Conservation (phyloP, 1,139 yeast genomes). For the Taphrina sp. region DNA sequence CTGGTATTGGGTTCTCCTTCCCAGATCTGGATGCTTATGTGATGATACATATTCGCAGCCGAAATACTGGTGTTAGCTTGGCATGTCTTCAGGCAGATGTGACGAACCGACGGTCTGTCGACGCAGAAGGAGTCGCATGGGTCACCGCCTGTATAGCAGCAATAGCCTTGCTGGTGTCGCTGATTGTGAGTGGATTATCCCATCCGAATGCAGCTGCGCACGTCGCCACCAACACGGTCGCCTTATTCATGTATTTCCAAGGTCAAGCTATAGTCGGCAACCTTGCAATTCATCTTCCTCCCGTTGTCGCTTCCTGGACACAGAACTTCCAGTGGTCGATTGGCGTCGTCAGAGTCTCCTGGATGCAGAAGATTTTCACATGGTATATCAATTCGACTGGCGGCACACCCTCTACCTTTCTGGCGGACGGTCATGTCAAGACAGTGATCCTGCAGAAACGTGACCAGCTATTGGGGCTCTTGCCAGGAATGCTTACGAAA, state of each 20-base stretch:
- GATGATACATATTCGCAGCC: conserved; percentile 63
- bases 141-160: conserved; percentile 92
- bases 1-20: conserved; percentile 79
- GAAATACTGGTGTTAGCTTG: conserved; percentile 49
- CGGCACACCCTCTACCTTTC: conserved; percentile 73
- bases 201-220: conserved; percentile 94
- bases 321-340: conserved; percentile 96
- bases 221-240: conserved; percentile 91
- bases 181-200: conserved; percentile 81
- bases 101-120: conserved; percentile 89
- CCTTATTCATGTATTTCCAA: conserved; percentile 90
- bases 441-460: conserved; percentile 70
- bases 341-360: conserved; percentile 77
- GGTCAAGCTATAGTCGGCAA: conserved; percentile 86
- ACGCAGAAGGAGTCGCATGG: conserved; percentile 93
- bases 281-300: conserved; percentile 97
- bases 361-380: conserved; percentile 80
- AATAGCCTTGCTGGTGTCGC: conserved; percentile 80
- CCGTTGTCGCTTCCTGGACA: conserved; percentile 98
- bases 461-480: conserved; percentile 34
- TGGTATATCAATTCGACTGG: conserved; percentile 99
- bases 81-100: conserved; percentile 93
- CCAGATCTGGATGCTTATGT: conserved; percentile 96
- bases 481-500: conserved; percentile 28
- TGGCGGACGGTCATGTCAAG: conserved; percentile 42